Conservation (phyloP, 129 eudicot genomes). For the Helianthus tuberosus region DNA sequence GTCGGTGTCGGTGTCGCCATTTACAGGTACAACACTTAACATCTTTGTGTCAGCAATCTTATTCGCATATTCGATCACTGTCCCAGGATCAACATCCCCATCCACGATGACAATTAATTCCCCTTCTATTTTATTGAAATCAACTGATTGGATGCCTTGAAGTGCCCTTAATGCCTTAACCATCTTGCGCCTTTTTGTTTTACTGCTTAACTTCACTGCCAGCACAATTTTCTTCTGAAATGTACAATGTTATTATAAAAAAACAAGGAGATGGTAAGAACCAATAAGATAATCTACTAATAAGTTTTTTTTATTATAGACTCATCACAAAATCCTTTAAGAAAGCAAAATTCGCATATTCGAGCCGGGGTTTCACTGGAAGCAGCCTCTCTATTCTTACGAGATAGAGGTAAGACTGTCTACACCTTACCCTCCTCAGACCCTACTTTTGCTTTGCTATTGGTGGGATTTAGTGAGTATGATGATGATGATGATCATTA, state of each 20-base stretch:
- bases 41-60: too few relatives aligned
- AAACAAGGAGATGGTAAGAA: background rate
- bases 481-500: background rate
- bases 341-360: background rate
- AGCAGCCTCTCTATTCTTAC: too few relatives aligned
- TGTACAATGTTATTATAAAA: background rate
- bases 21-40: too few relatives aligned
- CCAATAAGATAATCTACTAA: background rate
- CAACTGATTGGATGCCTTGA: background rate
- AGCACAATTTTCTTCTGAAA: conserved; percentile 26
- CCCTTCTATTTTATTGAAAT: background rate
- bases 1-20: too few relatives aligned
- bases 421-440: too few relatives aligned
- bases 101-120: background rate
- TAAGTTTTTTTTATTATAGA: background rate
- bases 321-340: background rate
- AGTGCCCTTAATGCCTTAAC: background rate
- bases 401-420: too few relatives aligned
- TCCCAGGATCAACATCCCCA: conserved; percentile 1
- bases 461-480: too few relatives aligned
- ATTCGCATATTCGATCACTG: background rate
- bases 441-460: too few relatives aligned
- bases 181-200: conserved; percentile 1
- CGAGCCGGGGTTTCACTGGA: too few relatives aligned
- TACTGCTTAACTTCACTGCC: background rate